phyloP scores from a whole-genome alignment of 2,329 filamentous ascomycete species.

The Penicillium sp. region DNA sequence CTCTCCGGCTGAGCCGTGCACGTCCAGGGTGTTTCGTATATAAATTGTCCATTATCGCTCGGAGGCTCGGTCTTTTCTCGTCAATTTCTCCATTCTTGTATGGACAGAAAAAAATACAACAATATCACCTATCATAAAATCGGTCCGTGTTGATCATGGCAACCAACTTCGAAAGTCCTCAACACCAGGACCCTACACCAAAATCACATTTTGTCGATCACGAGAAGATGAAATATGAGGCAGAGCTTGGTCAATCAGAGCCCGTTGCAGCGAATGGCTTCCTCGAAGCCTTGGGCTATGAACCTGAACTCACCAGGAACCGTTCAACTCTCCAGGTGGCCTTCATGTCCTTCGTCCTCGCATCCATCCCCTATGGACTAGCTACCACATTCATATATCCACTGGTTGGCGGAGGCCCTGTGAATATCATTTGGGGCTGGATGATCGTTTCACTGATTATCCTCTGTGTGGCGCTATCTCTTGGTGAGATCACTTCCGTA shows the following conservation, averaged over 20 bases:
- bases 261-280: slow-evolving; percentile 19
- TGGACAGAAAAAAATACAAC: not conserved
- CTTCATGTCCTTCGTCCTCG: slow-evolving; percentile 62
- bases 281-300: slow-evolving; percentile 55
- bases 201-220: slow-evolving; percentile 1
- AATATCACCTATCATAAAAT: not conserved
- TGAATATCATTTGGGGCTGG: slow-evolving; percentile 73
- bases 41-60: not conserved
- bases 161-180: not conserved
- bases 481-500: slow-evolving; percentile 69
- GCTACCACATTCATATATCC: slow-evolving; percentile 68
- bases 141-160: slow-evolving; percentile 4
- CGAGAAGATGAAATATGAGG: slow-evolving; percentile 5
- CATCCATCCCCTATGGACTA: slow-evolving; percentile 68
- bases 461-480: slow-evolving; percentile 62
- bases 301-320: slow-evolving; percentile 63
- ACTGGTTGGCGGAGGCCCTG: slow-evolving; percentile 67
- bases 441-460: slow-evolving; percentile 65
- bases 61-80: not conserved
- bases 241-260: slow-evolving; percentile 14
- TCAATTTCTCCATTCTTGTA: not conserved
- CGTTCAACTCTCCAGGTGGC: slow-evolving; percentile 44
- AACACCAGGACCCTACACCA: not conserved
- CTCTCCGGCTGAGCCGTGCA: not conserved
- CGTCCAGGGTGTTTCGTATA: not conserved